Conservation (phyloP, 2,329 filamentous ascomycete genomes). For the Fusarium piperis region DNA sequence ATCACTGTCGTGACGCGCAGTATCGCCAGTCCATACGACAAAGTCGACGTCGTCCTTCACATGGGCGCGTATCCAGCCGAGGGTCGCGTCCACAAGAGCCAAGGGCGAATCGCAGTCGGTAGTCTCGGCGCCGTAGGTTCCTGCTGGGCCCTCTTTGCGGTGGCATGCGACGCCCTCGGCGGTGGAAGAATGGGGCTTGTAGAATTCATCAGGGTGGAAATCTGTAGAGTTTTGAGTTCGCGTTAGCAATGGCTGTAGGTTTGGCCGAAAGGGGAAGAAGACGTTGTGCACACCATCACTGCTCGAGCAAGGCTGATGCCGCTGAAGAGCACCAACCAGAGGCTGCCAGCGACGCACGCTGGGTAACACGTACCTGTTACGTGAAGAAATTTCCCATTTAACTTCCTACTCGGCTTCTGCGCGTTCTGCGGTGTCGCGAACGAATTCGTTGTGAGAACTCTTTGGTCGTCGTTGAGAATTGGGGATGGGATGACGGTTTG, state of each 20-base stretch:
- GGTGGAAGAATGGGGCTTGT: conserved; percentile 80
- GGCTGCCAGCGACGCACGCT: neutral
- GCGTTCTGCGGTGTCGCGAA: conserved; percentile 21
- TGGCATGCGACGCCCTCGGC: conserved; percentile 79
- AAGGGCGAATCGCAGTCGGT: conserved; percentile 89
- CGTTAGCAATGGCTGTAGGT: conserved; percentile 15
- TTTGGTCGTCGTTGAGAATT: conserved; percentile 29
- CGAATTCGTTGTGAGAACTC: conserved; percentile 26
- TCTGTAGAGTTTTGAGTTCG: conserved; percentile 63
- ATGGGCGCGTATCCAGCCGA: conserved; percentile 85
- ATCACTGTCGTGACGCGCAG: conserved; percentile 88
- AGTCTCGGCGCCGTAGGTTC: conserved; percentile 84
- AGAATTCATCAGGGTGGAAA: conserved; percentile 90
- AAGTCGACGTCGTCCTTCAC: conserved; percentile 85
- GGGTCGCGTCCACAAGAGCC: conserved; percentile 84
- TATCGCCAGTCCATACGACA: conserved; percentile 92
- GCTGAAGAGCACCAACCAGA: conserved; percentile 15
- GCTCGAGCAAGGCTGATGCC: neutral
- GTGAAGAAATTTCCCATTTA: conserved; percentile 84
- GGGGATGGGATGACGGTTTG: conserved; percentile 37
- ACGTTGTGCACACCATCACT: conserved; percentile 12
- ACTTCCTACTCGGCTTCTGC: conserved; percentile 51
- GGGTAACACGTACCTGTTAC: conserved; percentile 75
- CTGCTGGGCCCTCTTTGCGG: conserved; percentile 77
- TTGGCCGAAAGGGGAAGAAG: conserved; percentile 2